Base-by-base conservation (phyloP, 129 eudicot genomes). In the Pseudognaphalium luteoalbum region DNA sequence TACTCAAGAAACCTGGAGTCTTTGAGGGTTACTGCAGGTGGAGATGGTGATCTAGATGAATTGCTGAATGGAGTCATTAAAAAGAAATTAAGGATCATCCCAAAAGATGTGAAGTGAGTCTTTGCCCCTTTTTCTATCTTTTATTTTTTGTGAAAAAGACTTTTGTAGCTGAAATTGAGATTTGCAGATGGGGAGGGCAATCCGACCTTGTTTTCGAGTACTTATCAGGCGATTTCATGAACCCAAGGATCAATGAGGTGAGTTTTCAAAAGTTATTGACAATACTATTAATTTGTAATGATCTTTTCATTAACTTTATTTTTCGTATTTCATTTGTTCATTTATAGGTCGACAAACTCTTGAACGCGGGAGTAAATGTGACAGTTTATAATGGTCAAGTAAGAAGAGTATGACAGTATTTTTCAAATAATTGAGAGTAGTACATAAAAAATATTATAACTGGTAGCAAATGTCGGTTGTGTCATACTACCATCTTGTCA, bases 341-440 rank as follows among this genome's bases (percentile, higher is more conserved):
- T 57, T 72, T 78, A 17, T 63, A 87, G 92, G 89, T 87, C 58
- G 92, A 85, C 72, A 56, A 77, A 66, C 87, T 87, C 52, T 85
- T 87, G 72, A 81, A 83, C 0, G 85, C 85, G 17, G 92, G 92
- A 72, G 70, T 87, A 11, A 79, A 87, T 15, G 82, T 87, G 60
- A 87, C 92, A 11, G 58, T 87, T 51, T 87, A 85, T 74, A 87
- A 75, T 74, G 89, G 92, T 59, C 92, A 87, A 80, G 92, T 87
- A 85, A 74, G 83, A 73, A 47, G 28, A 25, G 28, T 25, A 25
- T 25, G 21, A 44, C 29, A 74, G 28, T 66, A 25, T 16, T 32
- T 12, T 19, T 69, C 30, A 25, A 17, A 60, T 42, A 37, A 7
- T 29, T n/a, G 2, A n/a, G 20, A 65, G 11, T 76, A 51, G 66